These are phyloP conservation scores for Blastosporella zonata DNA, from an alignment of 1,284 basidiomycete genomes.

Conservation along the genomic window DNA sequence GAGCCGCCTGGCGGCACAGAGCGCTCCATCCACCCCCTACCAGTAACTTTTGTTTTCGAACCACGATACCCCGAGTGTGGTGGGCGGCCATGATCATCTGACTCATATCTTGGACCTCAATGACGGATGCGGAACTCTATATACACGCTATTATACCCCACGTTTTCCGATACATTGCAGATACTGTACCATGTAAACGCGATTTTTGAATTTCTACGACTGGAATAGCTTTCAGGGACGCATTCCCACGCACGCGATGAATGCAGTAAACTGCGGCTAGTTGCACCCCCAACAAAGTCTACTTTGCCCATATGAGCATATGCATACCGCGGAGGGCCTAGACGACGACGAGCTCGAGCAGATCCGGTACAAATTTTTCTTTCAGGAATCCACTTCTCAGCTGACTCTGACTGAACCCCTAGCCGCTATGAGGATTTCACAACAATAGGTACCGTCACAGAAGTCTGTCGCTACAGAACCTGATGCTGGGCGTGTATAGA, in stretches of 20 bases:
- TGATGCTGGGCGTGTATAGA: conserved; percentile 41
- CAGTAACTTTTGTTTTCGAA: conserved; percentile 11
- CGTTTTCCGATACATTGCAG: conserved; percentile 6
- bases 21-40: conserved; percentile 21
- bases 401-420: conserved; percentile 11
- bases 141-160: conserved; percentile 15
- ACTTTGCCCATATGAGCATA: conserved; percentile 23
- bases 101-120: conserved; percentile 15
- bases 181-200: conserved; percentile 12
- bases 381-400: neutral
- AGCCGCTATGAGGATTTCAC: conserved; percentile 86
- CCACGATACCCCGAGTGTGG: conserved; percentile 3
- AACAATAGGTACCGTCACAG: conserved; percentile 41
- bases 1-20: conserved; percentile 71
- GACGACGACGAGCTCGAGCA: conserved; percentile 46
- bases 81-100: neutral
- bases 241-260: conserved; percentile 7
- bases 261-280: neutral
- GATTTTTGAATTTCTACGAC: neutral
- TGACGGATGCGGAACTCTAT: conserved; percentile 17
- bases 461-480: neutral
- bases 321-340: conserved; percentile 34
- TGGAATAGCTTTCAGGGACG: neutral
- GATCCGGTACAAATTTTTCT: conserved; percentile 34
- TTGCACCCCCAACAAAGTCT: neutral